Evolutionary conservation across 1,284 basidiomycete genomes (phyloP), one percentile per base, ranked within the genome.

Genomic region (Ustilago tritici): DNA sequence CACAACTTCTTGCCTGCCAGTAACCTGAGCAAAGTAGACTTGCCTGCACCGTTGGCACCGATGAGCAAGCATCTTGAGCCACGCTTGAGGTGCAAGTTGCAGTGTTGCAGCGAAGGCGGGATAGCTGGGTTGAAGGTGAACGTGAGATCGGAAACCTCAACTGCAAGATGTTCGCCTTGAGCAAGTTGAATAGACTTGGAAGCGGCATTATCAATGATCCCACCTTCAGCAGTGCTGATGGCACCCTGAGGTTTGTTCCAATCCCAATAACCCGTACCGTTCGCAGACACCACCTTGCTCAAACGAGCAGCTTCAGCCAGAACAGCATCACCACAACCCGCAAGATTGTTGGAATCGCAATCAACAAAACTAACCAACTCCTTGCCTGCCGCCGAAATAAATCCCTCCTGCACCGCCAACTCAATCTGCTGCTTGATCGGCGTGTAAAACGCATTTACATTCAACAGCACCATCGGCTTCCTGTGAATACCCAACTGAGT

Each of bases 1-100:
- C 79, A 79, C 34, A 86, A 70, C 41, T 84, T 76, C 87, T 98
- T 99, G 6, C 96, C 96, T 0, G 97, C 96, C 6, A 98, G 89
- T 67, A 99, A 92, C 80, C 97, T 93, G 17, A 99, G 89, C 17
- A 99, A 88, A 1, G 96, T 99, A 32, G 95, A 96, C 87, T 99
- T 99, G 28, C 96, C 96, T 56, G 94, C 94, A 92, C 85, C 85
- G 55, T 86, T 86, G n/a, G 85, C 84, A 35, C 85, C 85, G 57
- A 86, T 83, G 34, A 86, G 63, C 14, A 86, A 68, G 50, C 82
- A 84, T 28, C 85, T 71, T 5, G 82, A 76, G n/a, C 84, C 84
- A 2, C 73, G 70, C 23, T 65, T 65, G 15, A 86, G 76, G 32
- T 60, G 57, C 1, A 86, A 62, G 53, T 81, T 82, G 70, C 82